Evolutionary conservation across 805 yeast genomes (phyloP), one percentile per base, ranked within the genome.

Genomic region (Wickerhamomyces rabaulensis): DNA sequence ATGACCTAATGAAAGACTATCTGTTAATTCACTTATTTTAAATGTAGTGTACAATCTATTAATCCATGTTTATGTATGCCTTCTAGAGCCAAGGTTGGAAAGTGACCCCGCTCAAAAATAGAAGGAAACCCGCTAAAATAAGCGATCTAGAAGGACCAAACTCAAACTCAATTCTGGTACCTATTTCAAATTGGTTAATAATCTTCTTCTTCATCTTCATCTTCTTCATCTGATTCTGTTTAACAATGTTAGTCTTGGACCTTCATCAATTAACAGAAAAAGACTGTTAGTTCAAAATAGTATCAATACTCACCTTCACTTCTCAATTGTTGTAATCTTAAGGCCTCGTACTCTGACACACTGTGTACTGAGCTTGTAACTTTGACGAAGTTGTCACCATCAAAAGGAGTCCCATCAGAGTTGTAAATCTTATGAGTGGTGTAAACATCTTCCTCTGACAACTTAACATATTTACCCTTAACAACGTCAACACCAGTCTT

Each of bases 381-480:
- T 39, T 54, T 53, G 27, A 56, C 56, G 38, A 52, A 52, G 43
- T 56, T 56, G 42, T 45, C 51, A 47, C 57, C 53, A 25, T 53
- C 40, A 52, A 51, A 42, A 13, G 46, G 58, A 41, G 48, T 57
- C 0, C 84, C 84, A 53, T 76, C 70, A 1, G 61, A 55, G 43
- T 69, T 72, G 42, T 60, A 66, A 7, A 83, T 71, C 42, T 69
- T 66, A 53, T 56, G 74, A 7, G 66, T 66, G 1, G 79, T 67
- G 9, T 52, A 50, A 46, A 80, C 55, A 37, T 80, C 82, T 0
- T 63, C 56, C 9, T 67, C 70, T 3, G 65, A 48, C 9, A 84
- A 58, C 4, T 67, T 56, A 9, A 82, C 74, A 56, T 63, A 82
- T 47, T 64, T 64, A 0, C 92, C 92, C 41, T 58, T 63, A 9